Percentiles rank a stretch among this genome's conserved stretches.
phyloP scores from a whole-genome alignment of 2,329 filamentous ascomycete genomes.

The Botrytis porri region DNA sequence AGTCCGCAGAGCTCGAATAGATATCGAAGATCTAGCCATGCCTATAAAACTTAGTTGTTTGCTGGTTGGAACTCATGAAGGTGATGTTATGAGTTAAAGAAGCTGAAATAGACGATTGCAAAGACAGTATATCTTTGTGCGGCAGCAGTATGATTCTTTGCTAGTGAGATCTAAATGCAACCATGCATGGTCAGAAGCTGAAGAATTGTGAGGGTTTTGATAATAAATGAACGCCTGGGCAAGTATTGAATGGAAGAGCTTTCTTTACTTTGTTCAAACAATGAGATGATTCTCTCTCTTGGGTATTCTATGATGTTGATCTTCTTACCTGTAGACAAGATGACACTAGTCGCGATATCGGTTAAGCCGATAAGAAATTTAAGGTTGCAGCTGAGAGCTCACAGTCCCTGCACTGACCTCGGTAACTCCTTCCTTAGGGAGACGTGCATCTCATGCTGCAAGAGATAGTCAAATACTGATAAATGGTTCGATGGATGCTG shows the following conservation, averaged over 20 bases:
- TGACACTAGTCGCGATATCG: constrained; percentile 5
- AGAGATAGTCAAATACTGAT: not conserved
- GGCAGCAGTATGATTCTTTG: not conserved
- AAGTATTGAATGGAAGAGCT: not conserved
- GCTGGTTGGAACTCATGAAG: constrained; percentile 5
- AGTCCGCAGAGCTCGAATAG: not conserved
- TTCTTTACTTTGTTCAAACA: not conserved
- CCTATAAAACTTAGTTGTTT: not conserved
- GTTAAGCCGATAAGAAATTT: constrained; percentile 17
- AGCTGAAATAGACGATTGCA: not conserved
- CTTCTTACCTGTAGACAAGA: not conserved
- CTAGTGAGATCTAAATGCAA: not conserved
- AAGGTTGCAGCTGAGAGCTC: constrained; percentile 3
- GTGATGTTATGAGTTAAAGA: not conserved
- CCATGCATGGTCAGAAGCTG: not conserved
- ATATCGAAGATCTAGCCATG: constrained; percentile 14
- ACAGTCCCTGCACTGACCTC: not conserved
- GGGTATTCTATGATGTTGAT: not conserved
- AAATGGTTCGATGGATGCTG: not conserved
- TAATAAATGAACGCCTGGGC: not conserved
- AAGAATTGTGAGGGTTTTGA: not conserved
- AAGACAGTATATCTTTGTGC: not conserved
- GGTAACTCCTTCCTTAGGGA: not conserved
- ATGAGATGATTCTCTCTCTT: constrained; percentile 3
- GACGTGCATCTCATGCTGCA: not conserved